Percentiles rank a stretch among this genome's conserved stretches.
These are phyloP conservation scores for Colletotrichum gigasporum DNA, from an alignment of 2,329 filamentous ascomycete genomes.

Conservation along the genomic window DNA sequence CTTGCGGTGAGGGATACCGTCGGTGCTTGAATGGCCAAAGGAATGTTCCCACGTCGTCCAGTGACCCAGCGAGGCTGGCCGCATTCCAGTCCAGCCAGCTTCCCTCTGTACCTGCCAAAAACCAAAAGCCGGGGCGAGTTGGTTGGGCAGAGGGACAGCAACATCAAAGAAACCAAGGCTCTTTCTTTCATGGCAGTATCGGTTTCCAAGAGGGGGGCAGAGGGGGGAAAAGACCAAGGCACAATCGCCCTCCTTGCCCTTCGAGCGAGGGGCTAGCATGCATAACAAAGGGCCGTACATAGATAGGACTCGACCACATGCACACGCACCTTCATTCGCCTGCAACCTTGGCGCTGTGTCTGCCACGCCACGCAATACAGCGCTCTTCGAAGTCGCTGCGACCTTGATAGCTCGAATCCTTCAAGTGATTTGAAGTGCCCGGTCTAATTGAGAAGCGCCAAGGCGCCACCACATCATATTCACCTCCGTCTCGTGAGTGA, in stretches of 20 bases:
- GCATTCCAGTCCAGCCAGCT: slow-evolving; percentile 27
- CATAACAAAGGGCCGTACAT: slow-evolving; percentile 16
- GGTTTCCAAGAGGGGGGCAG: slow-evolving; percentile 9
- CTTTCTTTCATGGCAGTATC: slow-evolving; percentile 16
- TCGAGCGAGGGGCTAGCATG: background rate
- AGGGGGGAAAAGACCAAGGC: background rate
- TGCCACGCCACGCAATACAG: no score
- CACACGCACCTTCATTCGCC: background rate
- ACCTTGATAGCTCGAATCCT: background rate
- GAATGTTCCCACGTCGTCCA: slow-evolving; percentile 30
- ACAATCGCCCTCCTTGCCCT: slow-evolving; percentile 15
- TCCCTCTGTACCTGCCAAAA: slow-evolving; percentile 9
- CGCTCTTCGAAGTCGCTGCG: no score
- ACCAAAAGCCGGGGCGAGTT: no score
- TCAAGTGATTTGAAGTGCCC: background rate
- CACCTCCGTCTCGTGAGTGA: background rate
- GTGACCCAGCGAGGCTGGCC: slow-evolving; percentile 28
- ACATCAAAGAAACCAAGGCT: slow-evolving; percentile 8
- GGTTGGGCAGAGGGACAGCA: slow-evolving; percentile 1
- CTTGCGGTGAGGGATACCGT: slow-evolving; percentile 26
- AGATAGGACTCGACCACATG: background rate
- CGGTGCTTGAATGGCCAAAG: slow-evolving; percentile 17
- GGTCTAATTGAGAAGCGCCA: slow-evolving; percentile 1
- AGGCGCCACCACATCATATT: background rate
- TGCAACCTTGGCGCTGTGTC: background rate